Percentiles rank a stretch among this genome's conserved stretches.
phyloP scores from a whole-genome alignment of 352 stramenopile species.

The Pythium volutum region DNA sequence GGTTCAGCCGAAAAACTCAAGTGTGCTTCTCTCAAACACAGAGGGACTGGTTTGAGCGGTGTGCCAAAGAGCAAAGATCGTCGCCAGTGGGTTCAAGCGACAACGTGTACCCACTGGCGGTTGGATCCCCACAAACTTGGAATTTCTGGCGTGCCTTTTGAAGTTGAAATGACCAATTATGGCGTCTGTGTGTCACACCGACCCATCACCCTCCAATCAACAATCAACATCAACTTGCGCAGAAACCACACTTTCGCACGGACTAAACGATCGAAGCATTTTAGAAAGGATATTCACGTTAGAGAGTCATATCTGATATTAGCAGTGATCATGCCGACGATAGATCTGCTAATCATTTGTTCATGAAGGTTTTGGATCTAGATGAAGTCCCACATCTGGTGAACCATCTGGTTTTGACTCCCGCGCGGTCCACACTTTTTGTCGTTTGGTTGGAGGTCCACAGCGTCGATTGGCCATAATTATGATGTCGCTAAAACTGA shows the following conservation, averaged over 20 bases:
- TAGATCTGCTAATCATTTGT: background rate
- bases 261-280: too few species aligned
- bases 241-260: background rate
- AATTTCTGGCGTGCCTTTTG: background rate
- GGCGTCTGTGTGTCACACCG: constrained; percentile 2
- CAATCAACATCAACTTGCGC: background rate
- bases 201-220: background rate
- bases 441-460: background rate
- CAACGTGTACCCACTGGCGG: background rate
- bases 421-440: background rate
- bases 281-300: background rate
- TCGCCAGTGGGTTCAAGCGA: background rate
- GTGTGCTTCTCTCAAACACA: too few species aligned
- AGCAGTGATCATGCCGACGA: background rate
- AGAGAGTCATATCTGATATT: too few species aligned
- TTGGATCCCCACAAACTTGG: background rate
- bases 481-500: background rate
- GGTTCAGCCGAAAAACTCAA: too few species aligned
- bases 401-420: constrained; percentile 5
- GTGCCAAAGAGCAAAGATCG: background rate
- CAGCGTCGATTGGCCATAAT: background rate
- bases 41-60: too few species aligned
- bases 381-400: constrained; percentile 7
- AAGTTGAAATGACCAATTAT: constrained; percentile 2
- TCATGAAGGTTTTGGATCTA: background rate